Percentiles rank a stretch among this genome's conserved stretches.
These are phyloP conservation scores for Serendipita sp. DNA, from an alignment of 768 basidiomycete genomes.

Conservation along the genomic window DNA sequence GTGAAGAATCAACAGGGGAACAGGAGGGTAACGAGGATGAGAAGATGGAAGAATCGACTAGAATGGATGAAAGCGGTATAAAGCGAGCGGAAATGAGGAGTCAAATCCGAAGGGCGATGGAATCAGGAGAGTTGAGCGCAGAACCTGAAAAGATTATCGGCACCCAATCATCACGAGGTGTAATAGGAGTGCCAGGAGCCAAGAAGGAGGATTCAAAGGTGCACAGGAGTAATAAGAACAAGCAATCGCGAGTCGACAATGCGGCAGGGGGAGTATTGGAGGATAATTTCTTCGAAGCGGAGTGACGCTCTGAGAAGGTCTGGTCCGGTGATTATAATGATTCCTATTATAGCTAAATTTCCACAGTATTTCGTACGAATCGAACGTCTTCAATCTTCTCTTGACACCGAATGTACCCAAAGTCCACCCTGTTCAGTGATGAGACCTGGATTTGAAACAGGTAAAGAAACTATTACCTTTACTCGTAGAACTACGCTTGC, in stretches of 20 bases:
- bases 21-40: slow-evolving; percentile 12
- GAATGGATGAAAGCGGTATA: slow-evolving; percentile 25
- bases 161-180: neutral
- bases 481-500: slow-evolving; percentile 49
- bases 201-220: neutral
- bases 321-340: too few relatives aligned
- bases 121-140: slow-evolving; percentile 34
- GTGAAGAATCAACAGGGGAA: slow-evolving; percentile 11
- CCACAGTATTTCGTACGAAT: neutral
- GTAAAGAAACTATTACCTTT: slow-evolving; percentile 30
- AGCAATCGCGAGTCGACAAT: neutral
- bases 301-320: neutral
- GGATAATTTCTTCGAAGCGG: slow-evolving; percentile 1
- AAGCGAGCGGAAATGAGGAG: slow-evolving; percentile 42
- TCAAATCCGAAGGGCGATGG: slow-evolving; percentile 47
- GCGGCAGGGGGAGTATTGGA: neutral
- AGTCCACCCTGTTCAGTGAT: slow-evolving; percentile 10
- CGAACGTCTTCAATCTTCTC: neutral
- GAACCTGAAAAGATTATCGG: slow-evolving; percentile 42
- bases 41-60: slow-evolving; percentile 16
- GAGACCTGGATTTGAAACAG: neutral
- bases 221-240: neutral
- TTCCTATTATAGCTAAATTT: too few relatives aligned
- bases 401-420: slow-evolving; percentile 10
- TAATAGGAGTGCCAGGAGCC: neutral